Percentiles rank a stretch among this genome's conserved stretches.
phyloP scores from a whole-genome alignment of 176 grass and related monocot genomes.

The Juncus effusus region DNA sequence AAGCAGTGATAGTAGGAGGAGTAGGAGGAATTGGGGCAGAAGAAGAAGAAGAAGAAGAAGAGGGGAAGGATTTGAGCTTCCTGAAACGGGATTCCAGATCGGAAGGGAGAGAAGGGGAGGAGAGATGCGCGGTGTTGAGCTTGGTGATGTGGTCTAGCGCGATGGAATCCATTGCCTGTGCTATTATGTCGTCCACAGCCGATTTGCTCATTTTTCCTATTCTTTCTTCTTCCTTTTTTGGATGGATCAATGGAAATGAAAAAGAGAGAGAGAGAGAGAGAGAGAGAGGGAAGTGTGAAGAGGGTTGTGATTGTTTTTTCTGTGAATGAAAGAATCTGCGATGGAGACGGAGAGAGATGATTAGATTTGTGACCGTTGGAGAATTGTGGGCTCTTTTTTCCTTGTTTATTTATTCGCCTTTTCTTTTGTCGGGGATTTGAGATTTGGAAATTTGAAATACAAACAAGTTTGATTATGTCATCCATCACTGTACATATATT shows the following conservation, averaged over 20 bases:
- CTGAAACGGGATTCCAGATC: slow-evolving; percentile 70
- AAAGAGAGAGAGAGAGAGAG: neutral
- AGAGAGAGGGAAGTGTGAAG: neutral
- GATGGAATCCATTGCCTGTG: slow-evolving; percentile 53
- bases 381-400: neutral
- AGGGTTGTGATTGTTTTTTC: neutral
- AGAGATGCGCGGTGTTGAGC: slow-evolving; percentile 79
- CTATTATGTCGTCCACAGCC: slow-evolving; percentile 64
- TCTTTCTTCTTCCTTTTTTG: slow-evolving; percentile 1
- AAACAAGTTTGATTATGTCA: no score
- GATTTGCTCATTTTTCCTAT: slow-evolving; percentile 16
- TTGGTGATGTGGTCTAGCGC: slow-evolving; percentile 64
- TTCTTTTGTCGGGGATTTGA: no score
- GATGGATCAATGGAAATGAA: slow-evolving; percentile 37
- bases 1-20: slow-evolving; percentile 3
- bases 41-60: neutral
- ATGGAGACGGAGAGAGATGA: neutral
- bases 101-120: slow-evolving; percentile 41
- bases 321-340: neutral
- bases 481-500: no score
- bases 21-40: neutral
- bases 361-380: slow-evolving; percentile 22
- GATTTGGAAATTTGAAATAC: no score
- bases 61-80: slow-evolving; percentile 82
- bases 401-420: no score